Conservation (phyloP, 148 eudicot species). For the Rhododendron ferrugineum region DNA sequence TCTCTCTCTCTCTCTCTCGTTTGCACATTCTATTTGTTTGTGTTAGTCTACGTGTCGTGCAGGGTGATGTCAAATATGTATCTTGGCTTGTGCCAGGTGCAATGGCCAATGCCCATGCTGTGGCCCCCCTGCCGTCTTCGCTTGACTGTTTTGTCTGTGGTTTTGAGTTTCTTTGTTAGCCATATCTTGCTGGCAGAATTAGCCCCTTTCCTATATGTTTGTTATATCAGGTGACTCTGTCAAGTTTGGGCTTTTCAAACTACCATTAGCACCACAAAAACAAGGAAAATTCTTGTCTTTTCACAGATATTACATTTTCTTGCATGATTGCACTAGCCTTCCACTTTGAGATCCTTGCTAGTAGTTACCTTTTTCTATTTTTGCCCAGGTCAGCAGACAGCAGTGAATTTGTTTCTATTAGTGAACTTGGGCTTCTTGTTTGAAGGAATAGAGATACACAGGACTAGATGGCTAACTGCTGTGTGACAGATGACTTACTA, state of each 20-base stretch:
- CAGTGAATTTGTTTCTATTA: background rate
- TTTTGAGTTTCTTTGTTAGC: background rate
- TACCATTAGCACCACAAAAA: background rate
- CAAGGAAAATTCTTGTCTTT: background rate
- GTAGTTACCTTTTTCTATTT: background rate
- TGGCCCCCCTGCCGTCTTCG: background rate
- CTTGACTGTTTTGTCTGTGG: background rate
- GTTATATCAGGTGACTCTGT: background rate
- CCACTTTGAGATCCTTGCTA: background rate
- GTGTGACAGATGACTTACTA: background rate
- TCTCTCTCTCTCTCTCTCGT: background rate
- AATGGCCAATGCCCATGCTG: background rate
- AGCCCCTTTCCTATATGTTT: background rate
- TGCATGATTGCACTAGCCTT: background rate
- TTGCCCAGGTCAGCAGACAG: background rate
- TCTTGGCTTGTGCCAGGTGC: background rate
- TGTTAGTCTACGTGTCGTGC: background rate
- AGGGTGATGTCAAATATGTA: background rate
- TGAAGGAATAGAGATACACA: background rate
- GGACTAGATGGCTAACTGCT: background rate
- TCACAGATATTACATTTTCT: background rate
- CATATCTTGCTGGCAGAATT: background rate
- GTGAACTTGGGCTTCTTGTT: conserved; percentile 1
- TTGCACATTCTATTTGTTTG: background rate
- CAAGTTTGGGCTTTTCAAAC: background rate